These are phyloP conservation scores for Chaetomiaceae sp. DNA, from an alignment of 2,329 filamentous ascomycete species.

Conservation along the genomic window DNA sequence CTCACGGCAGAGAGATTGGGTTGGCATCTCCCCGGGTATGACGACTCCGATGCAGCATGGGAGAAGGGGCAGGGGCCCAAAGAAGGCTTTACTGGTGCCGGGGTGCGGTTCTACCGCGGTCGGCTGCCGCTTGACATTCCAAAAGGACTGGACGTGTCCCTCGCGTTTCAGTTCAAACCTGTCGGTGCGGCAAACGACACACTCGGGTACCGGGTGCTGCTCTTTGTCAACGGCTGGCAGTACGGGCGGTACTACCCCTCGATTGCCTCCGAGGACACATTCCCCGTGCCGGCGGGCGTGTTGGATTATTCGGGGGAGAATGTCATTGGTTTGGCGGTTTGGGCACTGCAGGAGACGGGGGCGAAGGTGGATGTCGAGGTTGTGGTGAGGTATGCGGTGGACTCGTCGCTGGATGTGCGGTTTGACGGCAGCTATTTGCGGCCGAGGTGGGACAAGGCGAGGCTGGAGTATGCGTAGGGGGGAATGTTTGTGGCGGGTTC, in stretches of 20 bases:
- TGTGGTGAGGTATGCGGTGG: conserved; percentile 3
- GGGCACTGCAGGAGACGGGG: conserved; percentile 1
- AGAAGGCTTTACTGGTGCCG: not conserved
- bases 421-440: conserved; percentile 10
- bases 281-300: conserved; percentile 4
- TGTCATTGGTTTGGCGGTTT: conserved; percentile 1
- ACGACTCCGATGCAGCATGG: not conserved
- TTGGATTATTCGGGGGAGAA: conserved; percentile 3
- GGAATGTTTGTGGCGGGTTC: not conserved
- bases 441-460: not conserved
- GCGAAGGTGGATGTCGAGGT: conserved; percentile 6
- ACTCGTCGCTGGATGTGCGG: conserved; percentile 1
- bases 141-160: not conserved
- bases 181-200: not conserved
- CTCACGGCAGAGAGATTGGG: conserved; percentile 3
- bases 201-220: conserved; percentile 1
- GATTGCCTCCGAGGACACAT: conserved; percentile 1
- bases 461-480: conserved; percentile 2
- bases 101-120: conserved; percentile 7
- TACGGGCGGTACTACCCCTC: conserved; percentile 7
- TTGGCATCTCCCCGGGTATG: conserved; percentile 4
- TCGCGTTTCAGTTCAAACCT: conserved; percentile 4
- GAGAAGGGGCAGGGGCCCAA: not conserved
- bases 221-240: conserved; percentile 11
- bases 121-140: not conserved